These are phyloP conservation scores for Picea sitchensis DNA, from an alignment of 75 land plant species.

Conservation along the genomic window DNA sequence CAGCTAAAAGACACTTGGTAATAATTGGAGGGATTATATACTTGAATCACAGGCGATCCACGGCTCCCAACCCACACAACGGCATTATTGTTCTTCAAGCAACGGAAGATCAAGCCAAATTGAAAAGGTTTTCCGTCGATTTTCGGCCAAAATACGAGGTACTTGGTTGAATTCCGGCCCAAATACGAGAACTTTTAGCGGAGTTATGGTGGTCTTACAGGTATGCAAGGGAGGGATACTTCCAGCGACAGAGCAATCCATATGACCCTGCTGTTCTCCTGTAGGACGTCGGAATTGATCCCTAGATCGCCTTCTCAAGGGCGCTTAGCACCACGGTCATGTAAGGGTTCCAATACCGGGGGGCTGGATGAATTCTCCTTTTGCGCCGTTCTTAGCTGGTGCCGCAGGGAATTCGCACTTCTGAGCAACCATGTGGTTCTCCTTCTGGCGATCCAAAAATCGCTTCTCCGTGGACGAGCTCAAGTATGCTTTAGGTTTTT, in stretches of 20 bases:
- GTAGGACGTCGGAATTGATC: not conserved
- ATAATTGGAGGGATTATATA: no score
- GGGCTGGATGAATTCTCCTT: not conserved
- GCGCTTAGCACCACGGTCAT: not conserved
- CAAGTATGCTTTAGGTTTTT: conserved; percentile 38
- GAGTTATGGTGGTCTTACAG: no score
- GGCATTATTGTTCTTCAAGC: no score
- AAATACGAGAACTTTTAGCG: no score
- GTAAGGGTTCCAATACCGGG: not conserved
- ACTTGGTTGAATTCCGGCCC: no score
- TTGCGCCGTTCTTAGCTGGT: not conserved
- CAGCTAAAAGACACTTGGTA: no score
- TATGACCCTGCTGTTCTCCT: not conserved
- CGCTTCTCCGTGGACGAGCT: conserved; percentile 90
- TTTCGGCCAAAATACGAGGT: no score
- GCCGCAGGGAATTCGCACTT: not conserved
- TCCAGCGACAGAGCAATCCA: not conserved
- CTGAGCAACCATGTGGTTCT: conserved; percentile 45
- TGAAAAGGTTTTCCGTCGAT: no score
- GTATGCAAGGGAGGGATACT: no score
- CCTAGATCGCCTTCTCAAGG: not conserved
- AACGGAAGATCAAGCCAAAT: no score
- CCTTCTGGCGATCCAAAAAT: conserved; percentile 72
- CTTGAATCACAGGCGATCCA: no score
- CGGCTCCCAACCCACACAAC: no score